Percentiles rank a stretch among this genome's conserved stretches.
Conservation (phyloP, 345 rosid genomes). For the Erysimum cheiranthoides region DNA sequence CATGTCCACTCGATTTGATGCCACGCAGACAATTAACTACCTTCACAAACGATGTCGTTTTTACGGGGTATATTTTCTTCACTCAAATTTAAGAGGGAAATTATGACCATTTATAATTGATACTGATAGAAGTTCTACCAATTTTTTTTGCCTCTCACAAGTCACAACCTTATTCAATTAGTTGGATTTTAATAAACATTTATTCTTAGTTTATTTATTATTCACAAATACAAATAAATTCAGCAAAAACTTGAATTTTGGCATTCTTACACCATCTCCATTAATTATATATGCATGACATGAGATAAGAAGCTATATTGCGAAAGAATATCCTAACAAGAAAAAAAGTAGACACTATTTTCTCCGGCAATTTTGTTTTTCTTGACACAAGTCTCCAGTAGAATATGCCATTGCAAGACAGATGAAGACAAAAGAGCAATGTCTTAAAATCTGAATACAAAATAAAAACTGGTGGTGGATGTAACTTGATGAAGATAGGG, state of each 20-base stretch:
- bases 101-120: slow-evolving; percentile 3
- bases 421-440: slow-evolving; percentile 38
- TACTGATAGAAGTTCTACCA: not conserved
- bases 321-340: not conserved
- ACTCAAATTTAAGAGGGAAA: not conserved
- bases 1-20: slow-evolving; percentile 1
- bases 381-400: slow-evolving; percentile 7
- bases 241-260: not conserved
- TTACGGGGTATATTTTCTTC: not conserved
- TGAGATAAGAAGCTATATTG: not conserved
- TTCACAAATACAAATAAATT: not conserved
- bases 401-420: slow-evolving; percentile 42
- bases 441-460: slow-evolving; percentile 31
- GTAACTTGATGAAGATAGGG: slow-evolving; percentile 74
- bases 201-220: not conserved
- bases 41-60: not conserved
- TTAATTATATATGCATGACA: not conserved
- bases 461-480: slow-evolving; percentile 63
- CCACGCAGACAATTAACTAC: not conserved
- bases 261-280: not conserved
- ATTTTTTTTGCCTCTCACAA: not conserved
- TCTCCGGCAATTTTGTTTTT: not conserved
- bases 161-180: not conserved
- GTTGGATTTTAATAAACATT: not conserved
- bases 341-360: not conserved